phyloP scores from a whole-genome alignment of 345 rosid species.

The Gossypium bickii region DNA sequence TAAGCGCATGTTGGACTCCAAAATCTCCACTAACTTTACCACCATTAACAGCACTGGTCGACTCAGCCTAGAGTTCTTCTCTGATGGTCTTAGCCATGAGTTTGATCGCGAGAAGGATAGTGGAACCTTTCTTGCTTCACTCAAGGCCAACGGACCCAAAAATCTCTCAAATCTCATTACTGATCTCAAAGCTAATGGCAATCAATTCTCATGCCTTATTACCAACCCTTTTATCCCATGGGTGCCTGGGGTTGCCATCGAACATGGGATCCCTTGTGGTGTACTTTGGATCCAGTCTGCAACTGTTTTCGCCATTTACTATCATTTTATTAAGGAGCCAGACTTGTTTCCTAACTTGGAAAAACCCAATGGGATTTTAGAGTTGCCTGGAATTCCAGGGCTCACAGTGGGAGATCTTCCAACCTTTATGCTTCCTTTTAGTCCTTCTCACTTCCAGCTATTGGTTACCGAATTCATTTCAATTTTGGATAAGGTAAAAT shows the following conservation, averaged over 20 bases:
- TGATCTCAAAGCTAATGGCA: slow-evolving; percentile 11
- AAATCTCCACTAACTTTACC: not conserved
- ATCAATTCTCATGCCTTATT: slow-evolving; percentile 31
- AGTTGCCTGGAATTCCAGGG: slow-evolving; percentile 40
- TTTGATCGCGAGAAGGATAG: slow-evolving; percentile 27
- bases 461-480: slow-evolving; percentile 22
- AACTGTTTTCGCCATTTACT: slow-evolving; percentile 38
- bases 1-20: slow-evolving; percentile 24
- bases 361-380: slow-evolving; percentile 20
- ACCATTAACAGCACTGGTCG: slow-evolving; percentile 3
- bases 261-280: slow-evolving; percentile 41
- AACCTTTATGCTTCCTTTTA: slow-evolving; percentile 35
- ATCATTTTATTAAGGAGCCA: slow-evolving; percentile 32
- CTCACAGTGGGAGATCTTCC: slow-evolving; percentile 46
- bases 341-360: slow-evolving; percentile 31
- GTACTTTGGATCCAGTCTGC: slow-evolving; percentile 59
- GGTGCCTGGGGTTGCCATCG: slow-evolving; percentile 38
- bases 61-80: slow-evolving; percentile 37
- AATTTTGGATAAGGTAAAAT: slow-evolving; percentile 37
- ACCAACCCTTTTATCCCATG: slow-evolving; percentile 47
- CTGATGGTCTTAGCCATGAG: slow-evolving; percentile 44
- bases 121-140: slow-evolving; percentile 15
- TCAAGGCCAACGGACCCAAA: slow-evolving; percentile 25
- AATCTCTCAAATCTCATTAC: slow-evolving; percentile 35
- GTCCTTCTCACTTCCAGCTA: not conserved